These are phyloP conservation scores for Colletotrichum magnum DNA, from an alignment of 2,329 filamentous ascomycete genomes.

Conservation along the genomic window DNA sequence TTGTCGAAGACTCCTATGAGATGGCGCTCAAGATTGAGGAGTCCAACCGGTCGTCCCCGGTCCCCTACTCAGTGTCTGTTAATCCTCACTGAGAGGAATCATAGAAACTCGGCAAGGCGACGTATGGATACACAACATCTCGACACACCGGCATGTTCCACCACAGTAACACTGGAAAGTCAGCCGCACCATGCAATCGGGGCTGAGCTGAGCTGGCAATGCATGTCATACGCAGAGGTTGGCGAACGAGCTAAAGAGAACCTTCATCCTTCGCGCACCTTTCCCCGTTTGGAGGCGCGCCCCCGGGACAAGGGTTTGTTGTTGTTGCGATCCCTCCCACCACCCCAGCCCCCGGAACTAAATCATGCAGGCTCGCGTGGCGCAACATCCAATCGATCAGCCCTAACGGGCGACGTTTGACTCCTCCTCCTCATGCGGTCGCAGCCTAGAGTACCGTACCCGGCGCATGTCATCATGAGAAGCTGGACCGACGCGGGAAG, in stretches of 20 bases:
- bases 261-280: too few species aligned
- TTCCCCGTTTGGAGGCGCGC: conserved; percentile 13
- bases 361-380: conserved; percentile 32
- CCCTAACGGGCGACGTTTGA: conserved; percentile 8
- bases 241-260: too few species aligned
- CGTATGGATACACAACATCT: too few species aligned
- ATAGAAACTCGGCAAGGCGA: too few species aligned
- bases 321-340: not conserved
- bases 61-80: too few species aligned
- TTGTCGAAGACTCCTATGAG: not conserved
- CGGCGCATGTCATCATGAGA: conserved; percentile 20
- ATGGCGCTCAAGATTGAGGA: not conserved
- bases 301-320: too few species aligned
- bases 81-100: too few species aligned
- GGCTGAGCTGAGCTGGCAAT: not conserved
- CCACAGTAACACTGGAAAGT: not conserved
- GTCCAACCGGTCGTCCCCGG: too few species aligned
- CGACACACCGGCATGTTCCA: too few species aligned
- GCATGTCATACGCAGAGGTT: not conserved
- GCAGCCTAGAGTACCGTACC: not conserved
- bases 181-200: not conserved
- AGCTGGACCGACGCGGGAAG: not conserved
- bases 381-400: conserved; percentile 25
- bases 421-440: conserved; percentile 16
- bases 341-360: not conserved